phyloP scores from a whole-genome alignment of 805 yeast genomes.

The Kluyveromyces wickerhamii region DNA sequence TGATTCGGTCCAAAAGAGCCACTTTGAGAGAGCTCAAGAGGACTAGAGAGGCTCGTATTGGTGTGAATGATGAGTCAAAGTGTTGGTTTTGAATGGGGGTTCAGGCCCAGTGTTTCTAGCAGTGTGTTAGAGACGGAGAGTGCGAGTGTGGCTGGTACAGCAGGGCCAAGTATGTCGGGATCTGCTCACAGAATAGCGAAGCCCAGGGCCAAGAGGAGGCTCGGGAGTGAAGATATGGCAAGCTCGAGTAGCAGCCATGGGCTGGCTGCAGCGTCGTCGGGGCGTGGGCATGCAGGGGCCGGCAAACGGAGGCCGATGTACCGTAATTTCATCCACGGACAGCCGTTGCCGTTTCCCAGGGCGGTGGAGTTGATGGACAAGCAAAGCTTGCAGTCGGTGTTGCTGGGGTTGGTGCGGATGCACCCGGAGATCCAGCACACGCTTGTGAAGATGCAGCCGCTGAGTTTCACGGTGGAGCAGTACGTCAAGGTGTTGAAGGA shows the following conservation, averaged over 20 bases:
- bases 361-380: slow-evolving; percentile 29
- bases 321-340: slow-evolving; percentile 20
- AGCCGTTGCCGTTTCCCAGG: slow-evolving; percentile 25
- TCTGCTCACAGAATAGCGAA: slow-evolving; percentile 6
- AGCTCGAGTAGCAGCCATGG: neutral
- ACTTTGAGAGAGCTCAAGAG: no score
- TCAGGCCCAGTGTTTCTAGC: slow-evolving; percentile 7
- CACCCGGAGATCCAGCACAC: slow-evolving; percentile 23
- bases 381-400: slow-evolving; percentile 19
- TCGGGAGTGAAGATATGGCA: slow-evolving; percentile 7
- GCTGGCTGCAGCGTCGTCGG: neutral
- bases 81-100: slow-evolving; percentile 18
- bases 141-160: neutral
- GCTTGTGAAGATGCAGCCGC: slow-evolving; percentile 9
- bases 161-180: neutral
- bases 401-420: slow-evolving; percentile 17
- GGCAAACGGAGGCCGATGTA: slow-evolving; percentile 15
- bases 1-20: no score
- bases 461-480: slow-evolving; percentile 19
- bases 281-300: neutral
- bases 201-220: slow-evolving; percentile 12
- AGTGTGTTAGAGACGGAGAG: neutral
- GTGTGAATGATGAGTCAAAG: slow-evolving; percentile 12
- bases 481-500: slow-evolving; percentile 15
- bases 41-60: no score